Percentiles rank a stretch among this genome's conserved stretches.
Evolutionary conservation across 306 rosid species (phyloP).

Genomic region (Phaseolus lunatus): DNA sequence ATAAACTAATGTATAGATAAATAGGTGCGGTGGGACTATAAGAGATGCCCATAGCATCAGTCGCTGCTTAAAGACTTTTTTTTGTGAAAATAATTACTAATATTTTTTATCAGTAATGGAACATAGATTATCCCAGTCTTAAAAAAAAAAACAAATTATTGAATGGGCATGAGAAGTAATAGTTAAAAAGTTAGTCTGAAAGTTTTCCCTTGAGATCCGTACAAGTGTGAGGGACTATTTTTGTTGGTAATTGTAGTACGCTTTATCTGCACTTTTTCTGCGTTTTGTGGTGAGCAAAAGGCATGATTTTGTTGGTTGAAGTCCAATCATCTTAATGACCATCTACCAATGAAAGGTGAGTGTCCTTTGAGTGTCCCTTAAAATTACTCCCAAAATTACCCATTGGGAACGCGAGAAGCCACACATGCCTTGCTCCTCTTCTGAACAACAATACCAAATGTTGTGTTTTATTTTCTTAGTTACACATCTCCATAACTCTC

Average conservation of each 20-base stretch:
- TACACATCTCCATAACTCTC: background rate
- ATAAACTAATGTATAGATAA: too few relatives aligned
- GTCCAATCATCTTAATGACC: background rate
- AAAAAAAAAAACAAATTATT: background rate
- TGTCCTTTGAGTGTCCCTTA: slow-evolving; percentile 23
- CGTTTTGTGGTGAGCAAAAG: background rate
- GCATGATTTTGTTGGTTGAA: slow-evolving; percentile 13
- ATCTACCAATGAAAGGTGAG: background rate
- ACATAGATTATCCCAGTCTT: background rate
- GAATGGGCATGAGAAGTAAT: background rate
- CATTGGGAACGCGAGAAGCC: slow-evolving; percentile 20
- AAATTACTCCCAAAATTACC: background rate
- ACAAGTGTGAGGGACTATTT: background rate
- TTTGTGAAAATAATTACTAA: background rate
- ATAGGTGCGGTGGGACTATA: too few relatives aligned
- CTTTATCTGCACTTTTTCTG: background rate
- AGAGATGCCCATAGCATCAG: too few relatives aligned
- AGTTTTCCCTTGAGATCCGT: background rate
- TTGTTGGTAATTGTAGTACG: background rate
- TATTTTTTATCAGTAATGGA: background rate
- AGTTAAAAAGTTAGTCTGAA: background rate
- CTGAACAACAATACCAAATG: slow-evolving; percentile 23
- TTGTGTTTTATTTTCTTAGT: slow-evolving; percentile 16
- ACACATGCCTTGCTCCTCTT: slow-evolving; percentile 8
- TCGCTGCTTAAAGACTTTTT: too few relatives aligned